phyloP scores from a whole-genome alignment of 345 rosid genomes.

The Viola odorata region DNA sequence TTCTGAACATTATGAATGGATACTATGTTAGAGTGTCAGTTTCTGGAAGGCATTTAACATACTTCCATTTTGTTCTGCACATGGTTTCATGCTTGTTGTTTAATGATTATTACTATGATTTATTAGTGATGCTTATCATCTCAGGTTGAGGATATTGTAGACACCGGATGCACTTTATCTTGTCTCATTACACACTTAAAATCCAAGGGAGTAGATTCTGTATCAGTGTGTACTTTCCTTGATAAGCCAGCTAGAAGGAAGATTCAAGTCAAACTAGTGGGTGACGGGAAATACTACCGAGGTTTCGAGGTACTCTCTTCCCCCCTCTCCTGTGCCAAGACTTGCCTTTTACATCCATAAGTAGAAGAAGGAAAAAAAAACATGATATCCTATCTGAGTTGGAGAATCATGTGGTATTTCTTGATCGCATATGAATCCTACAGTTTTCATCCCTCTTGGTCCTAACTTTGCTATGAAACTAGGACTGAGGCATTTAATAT shows the following conservation, averaged over 20 bases:
- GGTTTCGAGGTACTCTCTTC: slow-evolving; percentile 66
- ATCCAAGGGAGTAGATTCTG: slow-evolving; percentile 60
- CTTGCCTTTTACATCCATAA: too few species aligned
- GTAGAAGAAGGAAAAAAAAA: too few species aligned
- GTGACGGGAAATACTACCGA: slow-evolving; percentile 69
- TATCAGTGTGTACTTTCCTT: slow-evolving; percentile 78
- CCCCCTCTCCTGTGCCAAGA: background rate
- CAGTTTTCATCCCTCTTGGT: background rate
- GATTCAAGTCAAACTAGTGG: slow-evolving; percentile 58
- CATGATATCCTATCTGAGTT: too few species aligned
- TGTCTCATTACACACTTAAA: slow-evolving; percentile 51
- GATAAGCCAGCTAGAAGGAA: slow-evolving; percentile 69
- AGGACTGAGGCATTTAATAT: too few species aligned
- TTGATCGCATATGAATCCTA: background rate
- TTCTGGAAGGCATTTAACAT: background rate
- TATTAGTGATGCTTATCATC: background rate
- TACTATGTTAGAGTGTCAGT: background rate
- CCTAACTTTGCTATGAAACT: too few species aligned
- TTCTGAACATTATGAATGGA: background rate
- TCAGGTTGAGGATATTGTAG: slow-evolving; percentile 94
- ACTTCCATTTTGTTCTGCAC: too few species aligned
- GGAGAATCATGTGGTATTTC: background rate
- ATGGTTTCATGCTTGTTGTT: background rate
- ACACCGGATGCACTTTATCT: slow-evolving; percentile 75
- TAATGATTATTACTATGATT: background rate